Evolutionary conservation across 345 rosid genomes (phyloP), one percentile per base, ranked within the genome.

Genomic region (Ricinus communis): DNA sequence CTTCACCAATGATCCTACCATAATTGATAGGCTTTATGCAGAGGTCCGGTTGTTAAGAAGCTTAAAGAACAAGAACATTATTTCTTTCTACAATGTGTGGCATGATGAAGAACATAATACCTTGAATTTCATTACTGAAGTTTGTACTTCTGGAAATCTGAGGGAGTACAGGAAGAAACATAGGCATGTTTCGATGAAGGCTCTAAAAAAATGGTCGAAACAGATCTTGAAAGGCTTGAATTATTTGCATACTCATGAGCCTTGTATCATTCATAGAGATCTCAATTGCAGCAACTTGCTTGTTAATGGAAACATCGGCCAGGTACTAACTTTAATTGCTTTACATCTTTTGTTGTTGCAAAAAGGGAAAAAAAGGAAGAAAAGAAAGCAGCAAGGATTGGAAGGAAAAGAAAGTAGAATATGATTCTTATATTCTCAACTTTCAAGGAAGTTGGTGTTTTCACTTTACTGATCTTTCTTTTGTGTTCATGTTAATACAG

Each of bases 231-330:
- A 79, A 33, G 98, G 96, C 7, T 77, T 93, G 88, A 75, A 87
- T 49, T 89, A 90, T 71, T 79, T 90, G 81, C 98, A 90, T 66
- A 85, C 88, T 0, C 91, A 86, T 15, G 91, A 93, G 57, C 98
- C 98, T 47, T 90, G 96, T 49, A 76, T 93, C 76, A 90, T 90
- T 55, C 98, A 93, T 18, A 82, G 98, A 76, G 98, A 93, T 77
- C 90, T 93, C 72, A 93, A 90, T 71, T 93, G 98, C 77, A 90
- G 96, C 86, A 93, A 93, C 58, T 82, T 93, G 69, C 86, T 93
- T 69, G 87, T 93, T 79, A 93, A 90, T 70, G 98, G 98, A 2
- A 90, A 93, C 82, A 81, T 65, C 5, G 98, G 98, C 24, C 93
- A 90, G 93, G 95, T 89, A 76, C 43, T 56, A 10, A 30, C 41